Evolutionary conservation across 2,329 filamentous ascomycete species (phyloP).

Genomic region (Penicillium sp.): DNA sequence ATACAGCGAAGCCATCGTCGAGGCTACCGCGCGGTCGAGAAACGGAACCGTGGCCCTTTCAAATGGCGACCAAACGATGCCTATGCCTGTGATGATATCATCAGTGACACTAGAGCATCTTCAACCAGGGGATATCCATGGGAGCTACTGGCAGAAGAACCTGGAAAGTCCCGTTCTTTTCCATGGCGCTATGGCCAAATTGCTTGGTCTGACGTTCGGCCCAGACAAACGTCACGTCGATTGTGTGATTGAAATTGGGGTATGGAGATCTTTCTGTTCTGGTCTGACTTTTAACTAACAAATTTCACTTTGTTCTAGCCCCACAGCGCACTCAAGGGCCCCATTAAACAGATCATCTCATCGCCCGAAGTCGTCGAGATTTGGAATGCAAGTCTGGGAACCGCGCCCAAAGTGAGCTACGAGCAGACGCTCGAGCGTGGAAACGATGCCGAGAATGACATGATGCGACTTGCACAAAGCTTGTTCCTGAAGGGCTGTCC

Average conservation of each 20-base stretch:
- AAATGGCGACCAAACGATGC: neutral
- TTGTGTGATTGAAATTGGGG: constrained; percentile 6
- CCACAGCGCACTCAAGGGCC: neutral
- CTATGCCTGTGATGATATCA: neutral
- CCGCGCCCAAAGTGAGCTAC: neutral
- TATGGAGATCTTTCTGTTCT: neutral
- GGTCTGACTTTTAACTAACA: neutral
- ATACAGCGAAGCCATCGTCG: neutral
- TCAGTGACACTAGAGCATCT: neutral
- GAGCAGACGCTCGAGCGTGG: neutral
- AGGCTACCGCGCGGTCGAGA: neutral
- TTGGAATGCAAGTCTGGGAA: neutral
- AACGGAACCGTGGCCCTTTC: neutral
- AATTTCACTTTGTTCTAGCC: neutral
- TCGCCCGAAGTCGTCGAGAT: neutral
- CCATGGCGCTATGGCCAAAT: constrained; percentile 4
- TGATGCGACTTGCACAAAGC: neutral
- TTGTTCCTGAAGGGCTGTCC: neutral
- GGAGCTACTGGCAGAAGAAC: constrained; percentile 11
- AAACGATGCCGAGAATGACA: neutral
- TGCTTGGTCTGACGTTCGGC: neutral
- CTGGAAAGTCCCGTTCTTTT: constrained; percentile 16
- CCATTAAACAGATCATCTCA: neutral
- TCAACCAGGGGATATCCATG: neutral
- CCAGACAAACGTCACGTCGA: neutral